These are phyloP conservation scores for Russula abietina DNA, from an alignment of 768 basidiomycete genomes.

Conservation along the genomic window DNA sequence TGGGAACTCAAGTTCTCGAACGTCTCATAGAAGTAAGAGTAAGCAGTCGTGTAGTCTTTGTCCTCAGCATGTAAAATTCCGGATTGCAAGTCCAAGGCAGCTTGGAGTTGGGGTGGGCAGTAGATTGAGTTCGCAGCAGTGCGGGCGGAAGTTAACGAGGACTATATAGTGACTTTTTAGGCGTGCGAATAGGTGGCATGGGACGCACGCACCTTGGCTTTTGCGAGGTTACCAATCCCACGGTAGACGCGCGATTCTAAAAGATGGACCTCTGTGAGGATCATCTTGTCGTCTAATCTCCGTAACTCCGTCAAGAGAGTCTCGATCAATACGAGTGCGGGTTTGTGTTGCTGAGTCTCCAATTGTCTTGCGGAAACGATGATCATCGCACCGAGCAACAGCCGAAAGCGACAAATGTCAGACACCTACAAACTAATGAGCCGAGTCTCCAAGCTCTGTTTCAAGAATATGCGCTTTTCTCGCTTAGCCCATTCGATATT, in stretches of 20 bases:
- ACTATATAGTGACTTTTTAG: slow-evolving; percentile 37
- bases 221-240: slow-evolving; percentile 81
- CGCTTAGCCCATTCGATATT: slow-evolving; percentile 89
- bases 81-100: slow-evolving; percentile 57
- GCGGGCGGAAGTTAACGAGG: slow-evolving; percentile 81
- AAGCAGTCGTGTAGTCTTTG: slow-evolving; percentile 94
- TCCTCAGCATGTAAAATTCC: slow-evolving; percentile 93
- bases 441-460: slow-evolving; percentile 88
- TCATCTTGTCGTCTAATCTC: slow-evolving; percentile 94
- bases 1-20: slow-evolving; percentile 84
- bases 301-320: slow-evolving; percentile 86
- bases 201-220: slow-evolving; percentile 63
- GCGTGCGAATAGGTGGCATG: background rate
- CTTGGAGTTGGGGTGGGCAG: slow-evolving; percentile 68
- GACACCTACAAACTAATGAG: slow-evolving; percentile 63
- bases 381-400: background rate
- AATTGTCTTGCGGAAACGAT: slow-evolving; percentile 46
- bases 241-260: slow-evolving; percentile 89
- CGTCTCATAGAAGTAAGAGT: slow-evolving; percentile 96
- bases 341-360: slow-evolving; percentile 68
- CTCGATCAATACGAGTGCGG: slow-evolving; percentile 78
- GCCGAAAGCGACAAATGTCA: background rate
- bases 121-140: slow-evolving; percentile 96
- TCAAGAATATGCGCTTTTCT: slow-evolving; percentile 93
- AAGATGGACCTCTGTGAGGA: slow-evolving; percentile 93